Evolutionary conservation across 768 basidiomycete genomes (phyloP), one percentile per base, ranked within the genome.

Genomic region (Mycena maculata): DNA sequence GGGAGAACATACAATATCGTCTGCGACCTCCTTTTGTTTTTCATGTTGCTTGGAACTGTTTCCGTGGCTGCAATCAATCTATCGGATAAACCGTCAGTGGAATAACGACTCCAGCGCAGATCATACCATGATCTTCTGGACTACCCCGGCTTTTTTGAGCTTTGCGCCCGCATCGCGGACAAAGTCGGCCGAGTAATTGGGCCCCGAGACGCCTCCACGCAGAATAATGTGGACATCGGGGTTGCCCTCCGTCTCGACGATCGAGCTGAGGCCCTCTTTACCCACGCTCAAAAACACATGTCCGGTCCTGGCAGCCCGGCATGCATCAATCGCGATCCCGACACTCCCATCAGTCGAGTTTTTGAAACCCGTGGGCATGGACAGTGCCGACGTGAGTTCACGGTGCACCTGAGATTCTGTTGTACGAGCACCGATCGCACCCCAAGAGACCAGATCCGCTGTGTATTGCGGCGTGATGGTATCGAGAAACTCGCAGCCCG

Each of bases 291-390:
- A 85, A 88, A 99, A 99, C 64, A 96, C 94, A 78, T 99, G 97
- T 1, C 94, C 93, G 61, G 87, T 87, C 65, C 90, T 87, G 20
- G 98, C 96, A 18, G 97, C 94, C 38, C 96, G 88, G 80, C 96
- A 98, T 3, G 97, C 97, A 78, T 99, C 96, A 48, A 99, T 87
- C 0, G 98, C 96, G 69, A 98, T 93, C 53, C 90, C 88, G 45
- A 97, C 88, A 30, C 90, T 91, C 41, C 98, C 98, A 72, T 99
- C 98, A 2, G 97, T 99, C 13, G 94, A 94, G 74, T 99, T 99
- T 82, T 99, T 99, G 89, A 99, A 99, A 10, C 98, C 98, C 6
- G 96, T 95, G 3, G 94, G 92, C 93, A 97, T 95, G 18, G 93
- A 94, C n/a, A 97, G 83, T 2, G 90, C 93, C 7, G 90, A 92